Evolutionary conservation across 2,329 filamentous ascomycete genomes (phyloP).

Genomic region (Geosmithia putterillii): DNA sequence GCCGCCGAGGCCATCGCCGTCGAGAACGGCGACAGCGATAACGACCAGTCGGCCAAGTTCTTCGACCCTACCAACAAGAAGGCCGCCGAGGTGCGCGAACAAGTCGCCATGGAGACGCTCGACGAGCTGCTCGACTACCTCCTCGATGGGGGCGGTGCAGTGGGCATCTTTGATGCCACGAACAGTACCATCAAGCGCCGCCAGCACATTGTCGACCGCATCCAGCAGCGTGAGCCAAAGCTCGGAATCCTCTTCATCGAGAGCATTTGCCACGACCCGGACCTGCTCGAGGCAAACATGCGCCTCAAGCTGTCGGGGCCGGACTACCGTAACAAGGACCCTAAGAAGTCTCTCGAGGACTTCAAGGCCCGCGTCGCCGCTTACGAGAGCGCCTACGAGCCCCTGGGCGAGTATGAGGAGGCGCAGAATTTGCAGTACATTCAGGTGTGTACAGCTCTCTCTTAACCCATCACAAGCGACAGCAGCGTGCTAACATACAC

Average conservation of each 20-base stretch:
- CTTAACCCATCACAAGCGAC: neutral
- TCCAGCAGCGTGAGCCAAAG: constrained; percentile 71
- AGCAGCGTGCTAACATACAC: neutral
- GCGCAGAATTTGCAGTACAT: constrained; percentile 87
- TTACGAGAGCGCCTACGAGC: constrained; percentile 89
- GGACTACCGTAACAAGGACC: constrained; percentile 92
- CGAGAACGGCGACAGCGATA: constrained; percentile 10
- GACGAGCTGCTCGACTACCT: constrained; percentile 90
- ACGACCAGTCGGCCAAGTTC: constrained; percentile 77
- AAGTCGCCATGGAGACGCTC: constrained; percentile 82
- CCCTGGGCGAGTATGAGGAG: constrained; percentile 85
- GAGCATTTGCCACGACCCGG: constrained; percentile 78
- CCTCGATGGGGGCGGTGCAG: constrained; percentile 66
- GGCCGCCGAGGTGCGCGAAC: constrained; percentile 74
- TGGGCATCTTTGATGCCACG: constrained; percentile 93
- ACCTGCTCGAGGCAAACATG: constrained; percentile 89
- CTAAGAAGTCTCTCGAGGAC: constrained; percentile 68
- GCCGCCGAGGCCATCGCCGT: too few species aligned
- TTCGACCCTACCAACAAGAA: constrained; percentile 83
- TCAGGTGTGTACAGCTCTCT: constrained; percentile 33
- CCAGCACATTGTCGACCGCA: constrained; percentile 70
- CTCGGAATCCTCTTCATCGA: constrained; percentile 92
- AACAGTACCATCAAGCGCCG: constrained; percentile 88
- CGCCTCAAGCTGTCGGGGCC: constrained; percentile 89
- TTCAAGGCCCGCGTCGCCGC: constrained; percentile 88